Conservation (phyloP, 176 grass and related monocot species). For the Puya raimondii region DNA sequence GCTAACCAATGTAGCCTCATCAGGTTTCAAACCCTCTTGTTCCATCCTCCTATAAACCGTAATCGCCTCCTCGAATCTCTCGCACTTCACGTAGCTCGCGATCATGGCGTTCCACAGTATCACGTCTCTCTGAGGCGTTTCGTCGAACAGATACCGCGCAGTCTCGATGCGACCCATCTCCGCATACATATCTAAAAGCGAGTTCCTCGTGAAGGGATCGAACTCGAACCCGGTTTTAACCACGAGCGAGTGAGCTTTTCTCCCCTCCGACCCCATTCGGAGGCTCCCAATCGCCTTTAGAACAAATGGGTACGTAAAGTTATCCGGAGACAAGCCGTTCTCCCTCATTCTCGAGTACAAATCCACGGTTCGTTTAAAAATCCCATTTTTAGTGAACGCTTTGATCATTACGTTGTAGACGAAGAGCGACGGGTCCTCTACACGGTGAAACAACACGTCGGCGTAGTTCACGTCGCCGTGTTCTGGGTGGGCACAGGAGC, state of each 20-base stretch:
- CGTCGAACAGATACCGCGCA: slow-evolving; percentile 43
- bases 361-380: slow-evolving; percentile 24
- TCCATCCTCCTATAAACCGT: slow-evolving; percentile 29
- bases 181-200: slow-evolving; percentile 47
- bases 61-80: slow-evolving; percentile 26
- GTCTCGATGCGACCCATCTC: slow-evolving; percentile 17
- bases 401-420: slow-evolving; percentile 56
- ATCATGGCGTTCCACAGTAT: slow-evolving; percentile 57
- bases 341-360: slow-evolving; percentile 45
- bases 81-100: slow-evolving; percentile 36
- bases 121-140: slow-evolving; percentile 29
- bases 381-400: slow-evolving; percentile 27
- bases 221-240: slow-evolving; percentile 44
- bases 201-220: slow-evolving; percentile 41
- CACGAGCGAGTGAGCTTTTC: slow-evolving; percentile 29
- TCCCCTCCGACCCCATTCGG: slow-evolving; percentile 29
- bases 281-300: slow-evolving; percentile 43
- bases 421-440: slow-evolving; percentile 29
- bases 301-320: slow-evolving; percentile 63
- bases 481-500: slow-evolving; percentile 9
- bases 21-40: slow-evolving; percentile 26
- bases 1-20: slow-evolving; percentile 30
- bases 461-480: slow-evolving; percentile 18
- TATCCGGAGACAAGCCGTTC: slow-evolving; percentile 40
- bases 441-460: slow-evolving; percentile 13